These are phyloP conservation scores for Scheffersomyces stambukii DNA, from an alignment of 1,139 yeast species.

Conservation along the genomic window DNA sequence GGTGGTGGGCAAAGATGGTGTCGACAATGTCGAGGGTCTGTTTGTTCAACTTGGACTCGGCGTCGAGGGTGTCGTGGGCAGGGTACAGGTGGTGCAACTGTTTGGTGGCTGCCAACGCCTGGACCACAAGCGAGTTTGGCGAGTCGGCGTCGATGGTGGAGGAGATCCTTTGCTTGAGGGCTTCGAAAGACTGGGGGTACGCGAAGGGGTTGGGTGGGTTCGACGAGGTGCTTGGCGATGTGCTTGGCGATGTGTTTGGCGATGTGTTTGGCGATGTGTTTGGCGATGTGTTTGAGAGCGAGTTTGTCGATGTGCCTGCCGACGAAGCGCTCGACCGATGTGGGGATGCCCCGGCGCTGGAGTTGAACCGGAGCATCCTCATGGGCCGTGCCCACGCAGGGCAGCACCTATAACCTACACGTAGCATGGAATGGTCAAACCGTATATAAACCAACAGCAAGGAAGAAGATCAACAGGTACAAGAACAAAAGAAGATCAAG, in stretches of 20 bases:
- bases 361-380: slow-evolving; percentile 5
- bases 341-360: too few relatives aligned
- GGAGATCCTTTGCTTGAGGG: slow-evolving; percentile 6
- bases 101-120: slow-evolving; percentile 21
- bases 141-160: slow-evolving; percentile 7
- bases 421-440: too few relatives aligned
- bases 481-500: too few relatives aligned
- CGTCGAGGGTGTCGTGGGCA: slow-evolving; percentile 10
- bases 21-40: slow-evolving; percentile 13
- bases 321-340: too few relatives aligned
- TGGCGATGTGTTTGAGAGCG: too few relatives aligned
- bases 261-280: too few relatives aligned
- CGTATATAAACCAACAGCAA: too few relatives aligned
- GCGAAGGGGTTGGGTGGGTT: too few relatives aligned
- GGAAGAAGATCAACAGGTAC: too few relatives aligned
- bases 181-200: slow-evolving; percentile 12
- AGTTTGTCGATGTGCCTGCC: too few relatives aligned
- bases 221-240: not conserved
- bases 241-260: not conserved
- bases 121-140: slow-evolving; percentile 4
- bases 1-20: slow-evolving; percentile 17
- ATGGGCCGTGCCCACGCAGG: slow-evolving; percentile 1
- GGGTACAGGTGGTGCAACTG: slow-evolving; percentile 14
- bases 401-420: too few relatives aligned
- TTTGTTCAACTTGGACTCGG: slow-evolving; percentile 14